Conservation (phyloP, 139 green algal species). For the Trebouxia sp. region DNA sequence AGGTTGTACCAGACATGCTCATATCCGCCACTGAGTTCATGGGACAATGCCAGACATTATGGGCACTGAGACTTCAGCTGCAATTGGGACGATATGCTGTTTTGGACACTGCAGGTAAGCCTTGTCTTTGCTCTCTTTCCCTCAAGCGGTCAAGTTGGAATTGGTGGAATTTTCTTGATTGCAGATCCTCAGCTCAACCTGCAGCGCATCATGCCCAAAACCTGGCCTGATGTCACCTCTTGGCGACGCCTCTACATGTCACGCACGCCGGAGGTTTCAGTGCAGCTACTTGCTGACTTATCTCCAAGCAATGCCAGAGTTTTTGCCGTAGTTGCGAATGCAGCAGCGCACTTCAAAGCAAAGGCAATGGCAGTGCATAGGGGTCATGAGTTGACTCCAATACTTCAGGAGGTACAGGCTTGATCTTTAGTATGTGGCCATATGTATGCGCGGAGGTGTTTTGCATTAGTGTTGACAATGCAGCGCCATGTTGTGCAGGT, state of each 20-base stretch:
- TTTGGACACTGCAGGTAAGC: constrained; percentile 10
- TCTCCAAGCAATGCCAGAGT: not conserved
- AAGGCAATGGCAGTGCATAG: not conserved
- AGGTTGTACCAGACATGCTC: constrained; percentile 17
- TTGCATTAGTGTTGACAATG: too few species aligned
- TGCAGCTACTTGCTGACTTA: constrained; percentile 14
- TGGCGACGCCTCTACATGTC: constrained; percentile 5
- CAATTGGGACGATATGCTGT: not conserved
- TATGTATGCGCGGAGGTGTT: too few species aligned
- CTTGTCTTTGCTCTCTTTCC: too few species aligned
- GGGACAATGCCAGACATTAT: not conserved
- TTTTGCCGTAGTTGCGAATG: not conserved
- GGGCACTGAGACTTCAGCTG: constrained; percentile 19
- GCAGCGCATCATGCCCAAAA: constrained; percentile 17
- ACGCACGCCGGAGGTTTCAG: not conserved
- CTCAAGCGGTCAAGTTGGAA: too few species aligned
- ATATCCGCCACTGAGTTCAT: constrained; percentile 3
- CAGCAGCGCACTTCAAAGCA: not conserved
- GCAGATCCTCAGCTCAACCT: constrained; percentile 13
- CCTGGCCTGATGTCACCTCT: not conserved
- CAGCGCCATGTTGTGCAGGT: too few species aligned
- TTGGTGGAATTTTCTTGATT: too few species aligned
- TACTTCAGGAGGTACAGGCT: constrained; percentile 1
- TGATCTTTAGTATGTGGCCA: too few species aligned
- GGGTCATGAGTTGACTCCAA: not conserved